A percentile compares a stretch with the other conserved stretches of the same genome.
Evolutionary conservation across 2,329 filamentous ascomycete genomes (phyloP).

Genomic region (Pseudopithomyces chartarum): DNA sequence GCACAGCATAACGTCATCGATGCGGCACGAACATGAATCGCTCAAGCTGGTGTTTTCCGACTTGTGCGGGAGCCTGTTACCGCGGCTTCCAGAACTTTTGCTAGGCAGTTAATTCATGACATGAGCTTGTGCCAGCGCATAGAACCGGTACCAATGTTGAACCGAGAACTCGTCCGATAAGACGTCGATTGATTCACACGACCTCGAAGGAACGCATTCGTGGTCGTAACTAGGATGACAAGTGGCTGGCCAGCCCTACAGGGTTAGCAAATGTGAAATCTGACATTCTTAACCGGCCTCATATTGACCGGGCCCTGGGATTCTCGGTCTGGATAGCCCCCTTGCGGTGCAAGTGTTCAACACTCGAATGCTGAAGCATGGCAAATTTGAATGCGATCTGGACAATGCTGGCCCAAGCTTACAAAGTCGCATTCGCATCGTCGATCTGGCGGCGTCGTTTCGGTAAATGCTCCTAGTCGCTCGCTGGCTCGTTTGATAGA

Average conservation of each 20-base stretch:
- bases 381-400: conserved; percentile 1
- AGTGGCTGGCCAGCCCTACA: background rate
- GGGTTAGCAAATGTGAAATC: background rate
- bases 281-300: background rate
- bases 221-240: background rate
- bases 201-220: background rate
- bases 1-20: too few species aligned
- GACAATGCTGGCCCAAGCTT: background rate
- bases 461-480: background rate
- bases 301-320: background rate
- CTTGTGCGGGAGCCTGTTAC: too few species aligned
- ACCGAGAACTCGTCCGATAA: background rate
- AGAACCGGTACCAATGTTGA: too few species aligned
- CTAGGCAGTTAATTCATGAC: too few species aligned
- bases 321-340: background rate
- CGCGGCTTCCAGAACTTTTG: too few species aligned
- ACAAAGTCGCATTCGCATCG: conserved; percentile 1
- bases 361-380: conserved; percentile 1
- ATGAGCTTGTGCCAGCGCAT: too few species aligned
- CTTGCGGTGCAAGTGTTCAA: background rate
- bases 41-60: too few species aligned
- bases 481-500: background rate
- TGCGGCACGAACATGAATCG: too few species aligned
- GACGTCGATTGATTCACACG: too few species aligned
- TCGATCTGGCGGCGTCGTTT: conserved; percentile 3